These are phyloP conservation scores for Tricholomella constricta DNA, from an alignment of 768 basidiomycete species.

Conservation along the genomic window DNA sequence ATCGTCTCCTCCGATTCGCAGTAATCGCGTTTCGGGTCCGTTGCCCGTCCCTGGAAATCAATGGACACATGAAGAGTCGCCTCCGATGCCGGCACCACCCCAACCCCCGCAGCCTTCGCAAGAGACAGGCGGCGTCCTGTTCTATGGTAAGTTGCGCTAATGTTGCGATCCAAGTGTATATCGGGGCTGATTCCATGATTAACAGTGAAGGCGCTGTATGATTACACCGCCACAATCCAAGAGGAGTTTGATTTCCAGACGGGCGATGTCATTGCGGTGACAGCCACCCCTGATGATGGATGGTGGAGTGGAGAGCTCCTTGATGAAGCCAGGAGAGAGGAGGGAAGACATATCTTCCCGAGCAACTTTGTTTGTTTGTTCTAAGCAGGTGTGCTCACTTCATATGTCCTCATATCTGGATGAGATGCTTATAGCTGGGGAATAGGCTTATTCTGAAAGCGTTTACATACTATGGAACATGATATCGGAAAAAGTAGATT, in stretches of 20 bases:
- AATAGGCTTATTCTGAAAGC: too few species aligned
- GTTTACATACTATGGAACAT: neutral
- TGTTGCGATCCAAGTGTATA: neutral
- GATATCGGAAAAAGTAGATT: neutral
- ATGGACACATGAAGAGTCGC: constrained; percentile 10
- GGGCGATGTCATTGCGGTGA: constrained; percentile 97
- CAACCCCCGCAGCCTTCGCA: constrained; percentile 26
- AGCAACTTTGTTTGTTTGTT: constrained; percentile 87
- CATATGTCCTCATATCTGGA: neutral
- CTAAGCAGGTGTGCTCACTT: constrained; percentile 29
- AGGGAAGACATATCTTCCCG: constrained; percentile 79
- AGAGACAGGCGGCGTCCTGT: constrained; percentile 53
- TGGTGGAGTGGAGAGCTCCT: constrained; percentile 96
- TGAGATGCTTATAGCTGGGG: neutral
- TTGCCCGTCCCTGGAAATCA: constrained; percentile 15
- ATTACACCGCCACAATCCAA: constrained; percentile 80
- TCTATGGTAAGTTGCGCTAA: constrained; percentile 67
- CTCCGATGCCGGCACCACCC: constrained; percentile 21
- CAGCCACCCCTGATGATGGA: constrained; percentile 91
- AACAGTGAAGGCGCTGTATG: constrained; percentile 85
- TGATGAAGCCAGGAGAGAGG: constrained; percentile 68
- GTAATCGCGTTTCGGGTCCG: constrained; percentile 15
- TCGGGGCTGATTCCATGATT: constrained; percentile 13
- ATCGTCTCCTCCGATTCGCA: neutral
- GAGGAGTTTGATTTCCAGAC: constrained; percentile 97